Percentiles rank a stretch among this genome's conserved stretches.
phyloP scores from a whole-genome alignment of 306 rosid genomes.

The Parietaria judaica region DNA sequence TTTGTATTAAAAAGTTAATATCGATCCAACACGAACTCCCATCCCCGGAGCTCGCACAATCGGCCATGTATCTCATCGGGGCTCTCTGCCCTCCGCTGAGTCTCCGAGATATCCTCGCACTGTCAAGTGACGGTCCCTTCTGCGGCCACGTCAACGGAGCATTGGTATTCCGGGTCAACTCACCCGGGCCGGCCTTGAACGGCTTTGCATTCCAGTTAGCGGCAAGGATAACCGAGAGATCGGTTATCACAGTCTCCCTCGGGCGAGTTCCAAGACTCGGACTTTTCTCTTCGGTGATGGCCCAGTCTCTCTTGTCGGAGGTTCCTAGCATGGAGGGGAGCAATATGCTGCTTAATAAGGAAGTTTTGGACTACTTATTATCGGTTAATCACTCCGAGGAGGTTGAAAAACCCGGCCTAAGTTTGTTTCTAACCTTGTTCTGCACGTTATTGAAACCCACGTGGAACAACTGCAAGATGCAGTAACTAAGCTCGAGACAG shows the following conservation, averaged over 20 bases:
- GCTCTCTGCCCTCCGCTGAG: slow-evolving; percentile 94
- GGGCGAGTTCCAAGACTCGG: slow-evolving; percentile 95
- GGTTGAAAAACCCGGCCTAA: slow-evolving; percentile 87
- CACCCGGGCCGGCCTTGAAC: slow-evolving; percentile 81
- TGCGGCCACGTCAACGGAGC: slow-evolving; percentile 92
- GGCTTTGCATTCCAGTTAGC: slow-evolving; percentile 83
- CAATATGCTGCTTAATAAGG: slow-evolving; percentile 71
- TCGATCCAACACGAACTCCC: no score
- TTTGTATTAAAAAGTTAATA: no score
- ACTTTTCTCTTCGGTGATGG: slow-evolving; percentile 59
- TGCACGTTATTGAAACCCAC: slow-evolving; percentile 84
- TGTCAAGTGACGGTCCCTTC: slow-evolving; percentile 93
- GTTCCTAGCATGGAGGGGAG: slow-evolving; percentile 71
- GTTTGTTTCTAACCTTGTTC: slow-evolving; percentile 72
- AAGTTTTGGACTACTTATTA: slow-evolving; percentile 86
- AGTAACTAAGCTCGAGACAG: slow-evolving; percentile 86
- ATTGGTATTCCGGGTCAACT: slow-evolving; percentile 83
- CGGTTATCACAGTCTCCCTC: slow-evolving; percentile 77
- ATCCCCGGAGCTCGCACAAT: slow-evolving; percentile 65
- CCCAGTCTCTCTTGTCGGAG: slow-evolving; percentile 77
- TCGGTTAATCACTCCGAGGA: slow-evolving; percentile 97
- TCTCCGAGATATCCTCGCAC: slow-evolving; percentile 93
- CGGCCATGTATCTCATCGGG: slow-evolving; percentile 71
- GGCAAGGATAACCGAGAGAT: slow-evolving; percentile 70
- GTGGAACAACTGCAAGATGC: slow-evolving; percentile 94